phyloP scores from a whole-genome alignment of 2,329 filamentous ascomycete species.

The Trichoderma hamatum region DNA sequence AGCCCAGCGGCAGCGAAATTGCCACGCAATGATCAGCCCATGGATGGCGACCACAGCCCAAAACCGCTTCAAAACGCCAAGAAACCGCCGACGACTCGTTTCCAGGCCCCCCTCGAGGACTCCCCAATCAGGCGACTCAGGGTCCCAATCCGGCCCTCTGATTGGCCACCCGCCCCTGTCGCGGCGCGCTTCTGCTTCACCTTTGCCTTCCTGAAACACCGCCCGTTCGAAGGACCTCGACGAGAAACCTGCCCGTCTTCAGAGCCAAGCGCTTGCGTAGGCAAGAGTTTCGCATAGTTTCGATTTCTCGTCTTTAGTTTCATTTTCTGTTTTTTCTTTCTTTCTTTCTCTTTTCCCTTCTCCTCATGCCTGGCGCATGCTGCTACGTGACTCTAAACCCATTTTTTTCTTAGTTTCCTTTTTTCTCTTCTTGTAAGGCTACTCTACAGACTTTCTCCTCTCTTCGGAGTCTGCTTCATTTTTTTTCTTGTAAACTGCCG shows the following conservation, averaged over 20 bases:
- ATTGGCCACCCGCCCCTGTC: constrained; percentile 22
- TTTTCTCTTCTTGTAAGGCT: background rate
- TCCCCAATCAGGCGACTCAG: constrained; percentile 28
- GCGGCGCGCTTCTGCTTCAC: constrained; percentile 25
- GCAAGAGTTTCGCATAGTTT: background rate
- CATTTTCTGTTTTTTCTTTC: background rate
- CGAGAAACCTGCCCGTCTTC: background rate
- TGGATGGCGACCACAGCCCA: background rate
- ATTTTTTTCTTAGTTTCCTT: background rate
- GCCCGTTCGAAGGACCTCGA: constrained; percentile 14
- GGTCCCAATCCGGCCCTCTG: constrained; percentile 9
- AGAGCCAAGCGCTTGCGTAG: constrained; percentile 1
- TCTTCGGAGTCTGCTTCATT: background rate
- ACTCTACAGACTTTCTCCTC: background rate
- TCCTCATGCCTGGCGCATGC: constrained; percentile 1
- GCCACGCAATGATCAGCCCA: background rate
- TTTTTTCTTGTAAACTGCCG: background rate
- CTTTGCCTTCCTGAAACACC: constrained; percentile 26
- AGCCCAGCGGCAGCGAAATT: background rate
- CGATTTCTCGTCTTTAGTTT: background rate
- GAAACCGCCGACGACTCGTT: background rate
- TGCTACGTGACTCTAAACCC: background rate
- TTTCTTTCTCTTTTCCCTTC: background rate
- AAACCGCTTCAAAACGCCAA: constrained; percentile 1
- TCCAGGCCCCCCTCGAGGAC: background rate